phyloP scores from a whole-genome alignment of 1,284 basidiomycete genomes.

The Coniferiporia weirii region DNA sequence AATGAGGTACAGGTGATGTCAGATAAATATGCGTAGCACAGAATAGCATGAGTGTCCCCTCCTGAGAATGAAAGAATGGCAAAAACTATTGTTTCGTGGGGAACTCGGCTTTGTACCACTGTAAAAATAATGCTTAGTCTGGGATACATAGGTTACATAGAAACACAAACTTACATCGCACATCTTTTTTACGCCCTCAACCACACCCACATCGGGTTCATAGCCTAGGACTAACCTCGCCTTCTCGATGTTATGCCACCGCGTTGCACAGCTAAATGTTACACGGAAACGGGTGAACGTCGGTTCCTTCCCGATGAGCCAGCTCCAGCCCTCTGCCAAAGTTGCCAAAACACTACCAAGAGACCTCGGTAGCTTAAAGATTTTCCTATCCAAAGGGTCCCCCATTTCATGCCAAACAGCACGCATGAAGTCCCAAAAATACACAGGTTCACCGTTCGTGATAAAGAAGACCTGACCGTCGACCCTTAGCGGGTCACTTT shows the following conservation, averaged over 20 bases:
- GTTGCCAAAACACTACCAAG: conserved; percentile 70
- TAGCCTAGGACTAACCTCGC: conserved; percentile 90
- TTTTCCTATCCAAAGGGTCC: conserved; percentile 38
- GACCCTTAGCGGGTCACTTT: conserved; percentile 59
- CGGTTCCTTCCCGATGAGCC: conserved; percentile 76
- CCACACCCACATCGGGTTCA: conserved; percentile 84
- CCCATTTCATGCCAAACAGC: conserved; percentile 82
- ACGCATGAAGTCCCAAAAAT: conserved; percentile 95
- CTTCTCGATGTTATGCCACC: conserved; percentile 96
- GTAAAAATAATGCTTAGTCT: conserved; percentile 7
- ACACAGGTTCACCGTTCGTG: conserved; percentile 93
- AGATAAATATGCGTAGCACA: neutral
- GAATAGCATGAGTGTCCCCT: neutral
- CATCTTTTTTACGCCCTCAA: conserved; percentile 82
- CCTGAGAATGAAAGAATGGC: neutral
- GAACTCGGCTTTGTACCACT: conserved; percentile 43
- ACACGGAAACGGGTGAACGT: conserved; percentile 89
- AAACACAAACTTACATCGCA: conserved; percentile 52
- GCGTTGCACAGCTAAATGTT: conserved; percentile 63
- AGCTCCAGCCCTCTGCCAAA: conserved; percentile 71
- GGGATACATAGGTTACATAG: neutral
- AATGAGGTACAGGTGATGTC: neutral
- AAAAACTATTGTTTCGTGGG: conserved; percentile 8
- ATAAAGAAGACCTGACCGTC: conserved; percentile 97
- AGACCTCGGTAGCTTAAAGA: conserved; percentile 54